Evolutionary conservation across 768 basidiomycete species (phyloP).

Genomic region (Tubosaeta sp.): DNA sequence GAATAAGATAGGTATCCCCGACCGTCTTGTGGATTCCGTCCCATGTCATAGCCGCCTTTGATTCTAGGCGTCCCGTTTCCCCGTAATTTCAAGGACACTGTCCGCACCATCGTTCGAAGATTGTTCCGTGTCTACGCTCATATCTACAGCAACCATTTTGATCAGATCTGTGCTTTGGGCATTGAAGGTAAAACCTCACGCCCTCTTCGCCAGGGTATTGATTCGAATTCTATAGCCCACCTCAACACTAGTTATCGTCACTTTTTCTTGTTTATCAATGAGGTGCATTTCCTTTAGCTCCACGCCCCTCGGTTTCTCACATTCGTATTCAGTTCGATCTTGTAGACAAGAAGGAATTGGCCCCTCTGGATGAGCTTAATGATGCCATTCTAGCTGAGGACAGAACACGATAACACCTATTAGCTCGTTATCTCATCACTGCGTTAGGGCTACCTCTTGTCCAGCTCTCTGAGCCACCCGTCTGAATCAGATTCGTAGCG

Average conservation of each 20-base stretch:
- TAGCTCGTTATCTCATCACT: neutral
- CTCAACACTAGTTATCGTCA: conserved; percentile 98
- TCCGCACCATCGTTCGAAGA: conserved; percentile 87
- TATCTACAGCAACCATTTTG: conserved; percentile 98
- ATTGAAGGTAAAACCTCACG: conserved; percentile 73
- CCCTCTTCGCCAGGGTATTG: neutral
- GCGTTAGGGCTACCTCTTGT: neutral
- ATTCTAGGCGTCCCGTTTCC: conserved; percentile 82
- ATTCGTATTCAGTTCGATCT: conserved; percentile 66
- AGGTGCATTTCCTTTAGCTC: conserved; percentile 49
- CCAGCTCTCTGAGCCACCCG: neutral
- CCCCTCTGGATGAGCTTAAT: conserved; percentile 92
- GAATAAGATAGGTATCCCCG: conserved; percentile 77
- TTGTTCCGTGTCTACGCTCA: conserved; percentile 98
- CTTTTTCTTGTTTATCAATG: conserved; percentile 95
- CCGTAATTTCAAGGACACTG: conserved; percentile 82
- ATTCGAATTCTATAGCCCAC: conserved; percentile 58
- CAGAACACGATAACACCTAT: conserved; percentile 30
- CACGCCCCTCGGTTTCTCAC: conserved; percentile 8
- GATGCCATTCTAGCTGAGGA: conserved; percentile 76
- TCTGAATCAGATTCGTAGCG: neutral
- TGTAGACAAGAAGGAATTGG: conserved; percentile 95
- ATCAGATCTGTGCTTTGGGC: conserved; percentile 95
- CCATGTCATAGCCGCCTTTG: conserved; percentile 1
- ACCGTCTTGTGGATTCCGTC: conserved; percentile 1